Evolutionary conservation across 345 rosid genomes (phyloP).

Genomic region (Eucalyptus cloeziana): DNA sequence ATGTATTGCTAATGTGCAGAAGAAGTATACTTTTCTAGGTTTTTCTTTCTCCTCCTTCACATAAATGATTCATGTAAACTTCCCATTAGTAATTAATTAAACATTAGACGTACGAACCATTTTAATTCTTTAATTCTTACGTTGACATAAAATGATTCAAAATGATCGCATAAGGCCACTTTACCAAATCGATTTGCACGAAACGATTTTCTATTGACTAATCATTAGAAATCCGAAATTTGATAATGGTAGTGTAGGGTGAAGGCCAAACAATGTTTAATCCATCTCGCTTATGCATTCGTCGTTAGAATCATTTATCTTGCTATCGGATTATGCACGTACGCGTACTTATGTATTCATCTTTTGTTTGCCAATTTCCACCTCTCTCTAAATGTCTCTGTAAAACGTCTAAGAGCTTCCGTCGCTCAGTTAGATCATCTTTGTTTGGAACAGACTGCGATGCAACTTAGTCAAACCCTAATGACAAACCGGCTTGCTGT

Average conservation of each 20-base stretch:
- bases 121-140: neutral
- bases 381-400: neutral
- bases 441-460: neutral
- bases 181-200: neutral
- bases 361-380: neutral
- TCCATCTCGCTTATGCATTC: neutral
- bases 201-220: neutral
- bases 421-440: neutral
- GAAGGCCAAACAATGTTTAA: neutral
- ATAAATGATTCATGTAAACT: neutral
- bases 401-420: neutral
- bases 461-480: neutral
- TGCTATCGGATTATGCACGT: neutral
- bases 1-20: neutral
- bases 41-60: neutral
- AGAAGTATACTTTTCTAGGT: neutral
- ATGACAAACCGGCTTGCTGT: neutral
- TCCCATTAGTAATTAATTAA: neutral
- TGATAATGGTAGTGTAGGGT: neutral
- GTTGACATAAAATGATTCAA: neutral
- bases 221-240: neutral
- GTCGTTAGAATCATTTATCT: neutral
- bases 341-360: neutral
- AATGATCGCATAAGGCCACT: neutral
- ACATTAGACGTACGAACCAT: neutral